Base-by-base conservation (phyloP, 2,329 filamentous ascomycete genomes). In the Trichoderma lentiforme region DNA sequence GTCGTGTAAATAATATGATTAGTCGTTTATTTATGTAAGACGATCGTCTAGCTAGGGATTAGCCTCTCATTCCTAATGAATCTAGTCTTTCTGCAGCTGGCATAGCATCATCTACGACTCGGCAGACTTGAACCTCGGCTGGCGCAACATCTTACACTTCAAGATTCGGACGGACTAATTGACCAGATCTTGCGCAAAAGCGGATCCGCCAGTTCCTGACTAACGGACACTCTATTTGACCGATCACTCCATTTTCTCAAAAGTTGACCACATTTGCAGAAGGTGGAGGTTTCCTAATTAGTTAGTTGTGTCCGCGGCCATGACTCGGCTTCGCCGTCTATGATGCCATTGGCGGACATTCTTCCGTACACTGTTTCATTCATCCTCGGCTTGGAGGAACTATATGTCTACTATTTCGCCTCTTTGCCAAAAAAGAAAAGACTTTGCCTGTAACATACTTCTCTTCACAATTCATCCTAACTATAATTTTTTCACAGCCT, bases 211-310 rank as follows among this genome's bases (percentile, higher is more conserved):
- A 24, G 36, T 43, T 64, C 28, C 18, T n/a, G 26, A 30, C 28
- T 32, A 60, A 53, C 11, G 47, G 28, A 30, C 18, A 32, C 18
- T 32, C 9, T 12, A 60, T 60, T 32, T 8, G 18, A 34, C 26
- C 6, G 26, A 60, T 4, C 30, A n/a, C 18, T 32, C 56, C 11
- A 18, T 36, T 9, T 47, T 60, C 8, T 21, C 7, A 43, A 68
- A n/a, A 24, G 4, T 24, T n/a, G 21, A 5, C 26, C 2, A 69
- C 57, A 26, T 18, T 36, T 61, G n/a, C 11, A 63, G 58, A 62
- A 70, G 15, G 67, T 70, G 43, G 43, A 70, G 61, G 43, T 28
- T 70, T 47, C 65, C 53, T 32, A 60, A 36, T 60, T 47, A 18
- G 65, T 68, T 28, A 68, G 24, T 60, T n/a, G 15, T 58, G 28